A percentile compares a stretch with the other conserved stretches of the same genome.
phyloP scores from a whole-genome alignment of 1,284 basidiomycete species.

The Phellopilus nigrolimitatus region DNA sequence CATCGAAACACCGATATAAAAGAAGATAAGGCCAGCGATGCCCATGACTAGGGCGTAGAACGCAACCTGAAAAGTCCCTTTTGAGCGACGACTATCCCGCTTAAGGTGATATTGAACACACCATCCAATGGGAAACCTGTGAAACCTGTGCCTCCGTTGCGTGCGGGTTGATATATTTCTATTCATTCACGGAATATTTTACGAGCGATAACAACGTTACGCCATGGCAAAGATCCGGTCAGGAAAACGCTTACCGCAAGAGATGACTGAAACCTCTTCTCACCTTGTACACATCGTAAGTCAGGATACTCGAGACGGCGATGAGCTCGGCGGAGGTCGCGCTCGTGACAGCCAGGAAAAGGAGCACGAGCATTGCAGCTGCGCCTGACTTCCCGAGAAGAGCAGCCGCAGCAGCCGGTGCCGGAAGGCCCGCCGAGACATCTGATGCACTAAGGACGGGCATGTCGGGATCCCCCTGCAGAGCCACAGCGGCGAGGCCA shows the following conservation, averaged over 20 bases:
- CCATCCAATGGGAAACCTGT: constrained; percentile 43
- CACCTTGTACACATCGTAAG: constrained; percentile 71
- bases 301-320: constrained; percentile 76
- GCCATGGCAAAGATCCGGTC: too few relatives aligned
- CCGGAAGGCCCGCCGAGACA: constrained; percentile 81
- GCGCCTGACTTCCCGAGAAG: constrained; percentile 77
- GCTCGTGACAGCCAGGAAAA: constrained; percentile 83
- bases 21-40: constrained; percentile 80
- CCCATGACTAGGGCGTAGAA: constrained; percentile 79
- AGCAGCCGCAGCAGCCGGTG: constrained; percentile 74
- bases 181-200: background rate
- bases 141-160: constrained; percentile 58
- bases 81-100: constrained; percentile 4
- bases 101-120: constrained; percentile 21
- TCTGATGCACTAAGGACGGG: constrained; percentile 51
- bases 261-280: too few relatives aligned
- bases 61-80: constrained; percentile 43
- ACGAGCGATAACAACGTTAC: constrained; percentile 30
- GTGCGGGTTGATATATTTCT: constrained; percentile 53
- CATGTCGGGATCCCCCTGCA: constrained; percentile 71
- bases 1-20: constrained; percentile 86
- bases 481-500: constrained; percentile 77
- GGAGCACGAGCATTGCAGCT: constrained; percentile 60
- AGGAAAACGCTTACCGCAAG: too few relatives aligned
- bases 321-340: constrained; percentile 88